phyloP scores from a whole-genome alignment of 2,329 filamentous ascomycete species.

The Colletotrichum coccodes region DNA sequence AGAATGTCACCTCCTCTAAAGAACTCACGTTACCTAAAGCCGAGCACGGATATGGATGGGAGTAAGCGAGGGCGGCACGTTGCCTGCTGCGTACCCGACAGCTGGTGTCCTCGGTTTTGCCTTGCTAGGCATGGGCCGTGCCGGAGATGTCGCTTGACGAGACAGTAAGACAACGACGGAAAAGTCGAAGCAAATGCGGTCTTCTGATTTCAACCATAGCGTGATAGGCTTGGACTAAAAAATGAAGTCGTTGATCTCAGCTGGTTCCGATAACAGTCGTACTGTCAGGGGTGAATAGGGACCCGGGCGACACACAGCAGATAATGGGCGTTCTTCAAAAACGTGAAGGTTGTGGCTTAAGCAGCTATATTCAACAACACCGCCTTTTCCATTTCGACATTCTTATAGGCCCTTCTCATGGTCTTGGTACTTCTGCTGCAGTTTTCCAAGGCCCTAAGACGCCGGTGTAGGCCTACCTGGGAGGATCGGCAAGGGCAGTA shows the following conservation, averaged over 20 bases:
- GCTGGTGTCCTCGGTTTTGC: background rate
- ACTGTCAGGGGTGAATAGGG: conserved; percentile 9
- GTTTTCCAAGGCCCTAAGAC: conserved; percentile 18
- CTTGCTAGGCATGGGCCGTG: background rate
- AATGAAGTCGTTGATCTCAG: background rate
- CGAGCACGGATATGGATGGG: background rate
- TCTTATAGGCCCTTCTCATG: background rate
- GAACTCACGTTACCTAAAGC: conserved; percentile 6
- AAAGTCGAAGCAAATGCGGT: background rate
- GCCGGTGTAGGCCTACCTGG: conserved; percentile 21
- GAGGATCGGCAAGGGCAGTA: conserved; percentile 18
- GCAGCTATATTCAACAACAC: conserved; percentile 1
- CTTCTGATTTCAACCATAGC: background rate
- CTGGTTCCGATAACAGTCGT: background rate
- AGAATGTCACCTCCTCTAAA: background rate
- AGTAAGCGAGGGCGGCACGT: background rate
- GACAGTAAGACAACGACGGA: background rate
- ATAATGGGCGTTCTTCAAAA: background rate
- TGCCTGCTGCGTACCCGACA: background rate
- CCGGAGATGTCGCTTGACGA: conserved; percentile 17
- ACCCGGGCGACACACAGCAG: background rate
- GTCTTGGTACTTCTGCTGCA: background rate
- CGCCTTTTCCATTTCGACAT: conserved; percentile 1
- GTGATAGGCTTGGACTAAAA: background rate
- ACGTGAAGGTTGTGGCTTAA: background rate